phyloP scores from a whole-genome alignment of 1,284 basidiomycete species.

The Ustilago hordei region DNA sequence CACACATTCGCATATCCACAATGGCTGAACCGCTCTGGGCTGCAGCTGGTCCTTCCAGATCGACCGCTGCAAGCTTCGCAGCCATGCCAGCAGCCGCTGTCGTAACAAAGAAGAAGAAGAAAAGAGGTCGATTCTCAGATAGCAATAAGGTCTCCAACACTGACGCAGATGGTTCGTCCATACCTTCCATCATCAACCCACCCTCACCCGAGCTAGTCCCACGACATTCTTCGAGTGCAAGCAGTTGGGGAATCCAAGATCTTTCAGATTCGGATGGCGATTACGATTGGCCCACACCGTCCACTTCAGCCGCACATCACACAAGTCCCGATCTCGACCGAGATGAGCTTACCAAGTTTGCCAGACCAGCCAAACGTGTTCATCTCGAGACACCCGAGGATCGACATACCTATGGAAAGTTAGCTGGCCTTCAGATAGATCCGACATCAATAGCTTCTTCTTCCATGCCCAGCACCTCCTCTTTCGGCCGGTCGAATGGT shows the following conservation, averaged over 20 bases:
- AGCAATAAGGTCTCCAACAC: neutral
- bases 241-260: slow-evolving; percentile 50
- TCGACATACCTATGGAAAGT: slow-evolving; percentile 42
- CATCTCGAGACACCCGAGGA: slow-evolving; percentile 46
- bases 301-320: slow-evolving; percentile 7
- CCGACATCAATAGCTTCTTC: slow-evolving; percentile 11
- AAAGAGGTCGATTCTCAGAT: slow-evolving; percentile 37
- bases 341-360: slow-evolving; percentile 43
- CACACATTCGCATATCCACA: neutral
- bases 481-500: slow-evolving; percentile 13
- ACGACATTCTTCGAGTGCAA: slow-evolving; percentile 41
- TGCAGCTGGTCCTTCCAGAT: slow-evolving; percentile 33
- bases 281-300: slow-evolving; percentile 30
- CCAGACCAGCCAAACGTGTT: slow-evolving; percentile 33
- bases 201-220: slow-evolving; percentile 43
- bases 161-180: slow-evolving; percentile 6
- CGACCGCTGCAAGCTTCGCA: slow-evolving; percentile 31
- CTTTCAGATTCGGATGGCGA: slow-evolving; percentile 52
- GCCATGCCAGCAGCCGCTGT: slow-evolving; percentile 7
- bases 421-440: slow-evolving; percentile 47
- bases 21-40: slow-evolving; percentile 36
- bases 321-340: slow-evolving; percentile 30
- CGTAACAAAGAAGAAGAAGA: slow-evolving; percentile 46
- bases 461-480: slow-evolving; percentile 12
- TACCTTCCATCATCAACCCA: slow-evolving; percentile 44